A percentile compares a stretch with the other conserved stretches of the same genome.
Conservation (phyloP, 2,329 filamentous ascomycete genomes). For the Neonectria coccinea region DNA sequence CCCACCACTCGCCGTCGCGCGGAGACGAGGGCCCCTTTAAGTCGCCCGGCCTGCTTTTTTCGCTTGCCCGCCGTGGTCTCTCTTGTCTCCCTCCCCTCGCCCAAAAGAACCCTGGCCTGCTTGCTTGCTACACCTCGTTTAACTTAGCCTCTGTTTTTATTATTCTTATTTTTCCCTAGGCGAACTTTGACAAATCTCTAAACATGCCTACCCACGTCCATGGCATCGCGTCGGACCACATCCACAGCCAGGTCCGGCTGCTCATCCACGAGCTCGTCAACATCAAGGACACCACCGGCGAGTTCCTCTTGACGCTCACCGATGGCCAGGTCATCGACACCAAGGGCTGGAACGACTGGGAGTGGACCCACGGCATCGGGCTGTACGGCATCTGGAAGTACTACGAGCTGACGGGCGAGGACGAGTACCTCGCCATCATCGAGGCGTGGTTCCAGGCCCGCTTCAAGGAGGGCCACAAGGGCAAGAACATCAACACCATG, state of each 20-base stretch:
- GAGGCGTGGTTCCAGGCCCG: constrained; percentile 79
- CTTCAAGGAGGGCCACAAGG: constrained; percentile 77
- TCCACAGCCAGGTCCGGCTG: constrained; percentile 69
- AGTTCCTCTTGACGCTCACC: constrained; percentile 76
- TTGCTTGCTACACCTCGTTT: background rate
- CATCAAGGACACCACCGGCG: constrained; percentile 79
- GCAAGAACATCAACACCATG: constrained; percentile 91
- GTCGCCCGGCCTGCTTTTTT: constrained; percentile 1
- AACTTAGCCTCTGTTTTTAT: background rate
- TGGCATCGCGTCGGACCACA: constrained; percentile 59
- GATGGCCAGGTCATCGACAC: constrained; percentile 85
- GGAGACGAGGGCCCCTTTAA: constrained; percentile 18
- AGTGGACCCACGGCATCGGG: constrained; percentile 85
- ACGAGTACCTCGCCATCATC: constrained; percentile 72
- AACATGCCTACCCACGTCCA: constrained; percentile 52
- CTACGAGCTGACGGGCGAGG: constrained; percentile 76
- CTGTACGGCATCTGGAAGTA: constrained; percentile 87
- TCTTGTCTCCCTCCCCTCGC: background rate
- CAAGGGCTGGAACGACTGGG: constrained; percentile 87
- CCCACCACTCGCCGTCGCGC: constrained; percentile 26
- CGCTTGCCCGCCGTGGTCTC: background rate
- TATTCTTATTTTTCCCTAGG: background rate
- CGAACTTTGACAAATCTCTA: background rate
- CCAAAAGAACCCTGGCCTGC: background rate
- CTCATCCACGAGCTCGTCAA: constrained; percentile 81